Evolutionary conservation across 257 asterid genomes (phyloP).

Genomic region (Misopates orontium): DNA sequence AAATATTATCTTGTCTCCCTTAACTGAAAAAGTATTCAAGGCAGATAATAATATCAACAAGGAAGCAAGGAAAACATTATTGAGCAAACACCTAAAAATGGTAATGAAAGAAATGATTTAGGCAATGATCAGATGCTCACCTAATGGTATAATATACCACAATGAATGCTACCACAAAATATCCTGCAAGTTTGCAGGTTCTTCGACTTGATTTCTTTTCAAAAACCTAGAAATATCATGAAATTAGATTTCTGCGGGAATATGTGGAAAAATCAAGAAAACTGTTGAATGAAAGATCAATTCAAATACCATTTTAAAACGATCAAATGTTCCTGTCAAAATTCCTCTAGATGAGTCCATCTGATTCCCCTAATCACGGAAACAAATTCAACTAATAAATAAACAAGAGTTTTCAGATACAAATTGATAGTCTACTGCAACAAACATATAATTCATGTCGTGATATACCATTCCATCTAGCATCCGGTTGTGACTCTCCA

Average conservation of each 20-base stretch:
- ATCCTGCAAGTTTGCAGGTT: constrained; percentile 76
- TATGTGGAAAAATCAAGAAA: constrained; percentile 6
- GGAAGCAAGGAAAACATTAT: neutral
- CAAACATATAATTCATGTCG: constrained; percentile 34
- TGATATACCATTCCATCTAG: constrained; percentile 72
- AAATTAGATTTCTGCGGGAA: constrained; percentile 27
- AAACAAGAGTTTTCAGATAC: constrained; percentile 10
- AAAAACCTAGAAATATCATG: constrained; percentile 61
- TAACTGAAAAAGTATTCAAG: neutral
- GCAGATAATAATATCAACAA: neutral
- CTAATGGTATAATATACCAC: constrained; percentile 60
- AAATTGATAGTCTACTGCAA: neutral
- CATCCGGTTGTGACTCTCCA: constrained; percentile 80
- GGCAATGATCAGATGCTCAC: constrained; percentile 46
- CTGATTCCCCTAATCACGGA: constrained; percentile 65
- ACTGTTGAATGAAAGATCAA: constrained; percentile 6
- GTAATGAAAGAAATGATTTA: constrained; percentile 16
- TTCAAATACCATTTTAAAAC: constrained; percentile 69
- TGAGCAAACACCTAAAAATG: neutral
- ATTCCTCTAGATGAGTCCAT: constrained; percentile 95
- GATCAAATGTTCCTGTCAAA: constrained; percentile 91
- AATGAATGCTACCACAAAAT: constrained; percentile 66
- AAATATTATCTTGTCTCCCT: neutral
- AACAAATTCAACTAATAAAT: constrained; percentile 15
- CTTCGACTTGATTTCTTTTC: constrained; percentile 80